Evolutionary conservation across 164 flowering plant species (phyloP), one percentile per base, ranked within the genome.

Genomic region (Buxus sempervirens): DNA sequence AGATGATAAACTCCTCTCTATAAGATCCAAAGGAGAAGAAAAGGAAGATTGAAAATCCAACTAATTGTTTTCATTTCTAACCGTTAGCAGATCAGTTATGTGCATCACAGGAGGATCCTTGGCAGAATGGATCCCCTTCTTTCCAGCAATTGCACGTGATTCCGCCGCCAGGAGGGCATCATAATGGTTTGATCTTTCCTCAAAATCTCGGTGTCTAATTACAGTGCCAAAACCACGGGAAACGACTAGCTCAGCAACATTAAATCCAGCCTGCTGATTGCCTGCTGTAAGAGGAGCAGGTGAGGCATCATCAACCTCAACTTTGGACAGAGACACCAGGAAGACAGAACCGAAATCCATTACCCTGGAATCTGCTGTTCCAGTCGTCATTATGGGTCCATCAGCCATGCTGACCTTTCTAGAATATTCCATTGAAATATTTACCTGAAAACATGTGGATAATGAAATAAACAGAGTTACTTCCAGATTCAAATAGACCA

Each of bases 331-430:
- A 66, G 93, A 81, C 18, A 64, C 69, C 38, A 93, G 77, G 79
- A 93, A 93, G 56, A 96, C 91, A 2, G 99, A 85, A 58, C 99
- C 99, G 83, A 96, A 96, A 82, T 90, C 97, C 96, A 96, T 88
- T 58, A 86, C 81, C 73, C 97, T 92, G n/a, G 93, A 76, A 69
- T 91, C 98, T 28, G 83, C 73, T 60, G 87, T 19, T 10, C 76
- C 85, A 73, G 85, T 23, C 7, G 80, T 48, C 24, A 83, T 81
- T 62, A 76, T 72, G 58, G 88, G 60, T 15, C 89, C 97, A 72
- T 92, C 97, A 21, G 78, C 83, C 69, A 79, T 27, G 66, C 72
- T 19, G 5, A 96, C 83, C 80, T 88, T 95, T 76, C 99, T 87
- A 38, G 98, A 87, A 68, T 96, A 96, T 66, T 96, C 99, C 99